Base-by-base conservation (phyloP, 768 basidiomycete species). In the Candolleomyces eurysporus region DNA sequence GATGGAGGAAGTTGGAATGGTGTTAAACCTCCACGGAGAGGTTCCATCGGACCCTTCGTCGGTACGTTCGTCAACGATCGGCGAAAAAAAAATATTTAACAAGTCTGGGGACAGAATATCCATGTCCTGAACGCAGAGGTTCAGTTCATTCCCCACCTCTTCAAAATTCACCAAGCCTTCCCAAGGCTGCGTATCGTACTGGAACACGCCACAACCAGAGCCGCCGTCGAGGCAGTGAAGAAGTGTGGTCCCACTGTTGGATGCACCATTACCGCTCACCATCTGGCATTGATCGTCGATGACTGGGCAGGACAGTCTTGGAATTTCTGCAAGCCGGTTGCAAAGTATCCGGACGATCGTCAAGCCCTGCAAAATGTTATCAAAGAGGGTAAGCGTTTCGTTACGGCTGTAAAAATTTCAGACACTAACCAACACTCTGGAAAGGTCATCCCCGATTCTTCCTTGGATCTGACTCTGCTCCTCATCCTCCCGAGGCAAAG, bases 261-360 rank as follows among this genome's bases (percentile, higher is more conserved):
- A 19, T 98, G 97, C 73, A 92, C 94, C 8, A 98, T 99, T 74
- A 99, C 97, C 1, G 91, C 96, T 1, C 97, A 99, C 74, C 97
- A 99, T 72, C 85, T 99, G 49, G 87, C 84, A 31, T 82, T 99
- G 53, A 97, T 92, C 6, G 93, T 98, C 4, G 96, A 99, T 74
- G 92, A 95, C 67, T 98, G 96, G 88, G 95, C 95, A 2, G 93
- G 95, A 2, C 94, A 98, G 73, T 85, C 92, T 2, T 94, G 91
- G 84, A 85, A 96, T 69, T 99, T 91, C 76, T 98, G 97, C 81
- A 99, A 98, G 74, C 97, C 97, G 0, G 91, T 99, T 21, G 95
- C 97, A 13, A 99, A 99, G 75, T 95, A 86, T 72, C 96, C 96
- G 2, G 89, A 91, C 65, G 97, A 99, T 72, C 83, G 96, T 16